Evolutionary conservation across 75 land plant genomes (phyloP), one percentile per base, ranked within the genome.

Genomic region (Selaginella moellendorffii): DNA sequence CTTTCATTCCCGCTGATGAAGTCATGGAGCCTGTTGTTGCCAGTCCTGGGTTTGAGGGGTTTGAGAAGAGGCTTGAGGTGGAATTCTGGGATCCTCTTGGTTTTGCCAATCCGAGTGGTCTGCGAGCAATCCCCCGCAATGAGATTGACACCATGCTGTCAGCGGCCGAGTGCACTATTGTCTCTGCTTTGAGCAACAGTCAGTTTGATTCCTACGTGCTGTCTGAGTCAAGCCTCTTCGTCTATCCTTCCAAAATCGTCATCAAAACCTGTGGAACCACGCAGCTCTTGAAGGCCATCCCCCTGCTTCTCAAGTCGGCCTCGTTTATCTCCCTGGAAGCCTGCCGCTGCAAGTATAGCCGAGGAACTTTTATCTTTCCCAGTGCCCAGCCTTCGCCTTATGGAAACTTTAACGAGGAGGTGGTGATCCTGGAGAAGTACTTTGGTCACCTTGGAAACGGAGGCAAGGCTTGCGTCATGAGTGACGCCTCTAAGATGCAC

Each of bases 201-300:
- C 75, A 74, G 0, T 28, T 82, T 17, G 88, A 85, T 59, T 82
- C 87, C 0, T 84, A 84, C 30, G 87, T 84, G n/a, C 76, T 84
- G 25, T 82, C 87, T 8, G 87, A 84, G 65, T 84, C 87, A 0
- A 84, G 87, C 73, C 72, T 84, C 28, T 84, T 84, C 29, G 65
- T 84, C 5, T 82, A 71, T 52, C 86, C 85, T 0, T 54, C 30
- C 30, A 79, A 74, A 52, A 69, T 82, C 28, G 70, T 85, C 60
- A 53, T 85, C 62, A 85, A 85, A 54, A 85, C 88, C 5, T 85
- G 88, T 53, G 85, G 88, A 25, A 85, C 88, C 14, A 85, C 88
- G 1, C 79, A 77, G 68, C 78, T 85, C 24, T 77, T 85, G 27
- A 29, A 65, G 8, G 51, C 86, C 22, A 70, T 83, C 54, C 77